phyloP scores from a whole-genome alignment of 2,329 filamentous ascomycete species.

The Cercospora sp. region DNA sequence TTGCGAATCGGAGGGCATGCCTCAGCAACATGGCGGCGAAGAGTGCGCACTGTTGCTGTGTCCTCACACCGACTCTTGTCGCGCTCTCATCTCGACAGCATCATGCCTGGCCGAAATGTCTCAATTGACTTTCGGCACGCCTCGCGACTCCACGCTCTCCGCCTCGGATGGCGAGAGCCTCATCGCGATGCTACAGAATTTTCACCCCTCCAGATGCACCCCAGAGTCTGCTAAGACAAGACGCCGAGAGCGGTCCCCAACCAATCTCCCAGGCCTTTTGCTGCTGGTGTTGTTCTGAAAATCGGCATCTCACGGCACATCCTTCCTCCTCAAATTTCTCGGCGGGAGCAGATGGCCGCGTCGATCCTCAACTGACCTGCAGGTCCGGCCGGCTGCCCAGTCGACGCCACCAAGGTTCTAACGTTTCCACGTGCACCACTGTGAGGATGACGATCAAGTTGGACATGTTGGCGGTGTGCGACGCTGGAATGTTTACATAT shows the following conservation, averaged over 20 bases:
- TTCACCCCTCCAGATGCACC: background rate
- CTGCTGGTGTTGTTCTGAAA: background rate
- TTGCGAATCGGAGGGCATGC: conserved; percentile 2
- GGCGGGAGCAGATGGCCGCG: background rate
- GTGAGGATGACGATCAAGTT: background rate
- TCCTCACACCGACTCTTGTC: conserved; percentile 12
- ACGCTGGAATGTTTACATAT: background rate
- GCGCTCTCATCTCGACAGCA: background rate
- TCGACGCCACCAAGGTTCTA: conserved; percentile 1
- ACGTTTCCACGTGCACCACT: background rate
- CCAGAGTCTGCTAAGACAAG: background rate
- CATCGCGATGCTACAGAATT: background rate
- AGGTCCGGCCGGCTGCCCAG: conserved; percentile 4
- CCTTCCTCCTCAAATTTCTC: background rate
- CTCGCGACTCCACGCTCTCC: background rate
- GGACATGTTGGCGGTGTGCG: background rate
- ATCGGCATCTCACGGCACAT: conserved; percentile 13
- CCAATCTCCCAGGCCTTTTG: background rate
- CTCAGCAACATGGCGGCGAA: background rate
- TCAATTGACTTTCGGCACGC: conserved; percentile 3
- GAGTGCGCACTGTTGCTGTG: background rate
- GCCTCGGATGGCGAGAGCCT: background rate
- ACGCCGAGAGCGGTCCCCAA: conserved; percentile 1
- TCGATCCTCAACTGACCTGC: conserved; percentile 10
- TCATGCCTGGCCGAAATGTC: background rate